Base-by-base conservation (phyloP, 2,329 filamentous ascomycete genomes). In the Sporothrix phasma region DNA sequence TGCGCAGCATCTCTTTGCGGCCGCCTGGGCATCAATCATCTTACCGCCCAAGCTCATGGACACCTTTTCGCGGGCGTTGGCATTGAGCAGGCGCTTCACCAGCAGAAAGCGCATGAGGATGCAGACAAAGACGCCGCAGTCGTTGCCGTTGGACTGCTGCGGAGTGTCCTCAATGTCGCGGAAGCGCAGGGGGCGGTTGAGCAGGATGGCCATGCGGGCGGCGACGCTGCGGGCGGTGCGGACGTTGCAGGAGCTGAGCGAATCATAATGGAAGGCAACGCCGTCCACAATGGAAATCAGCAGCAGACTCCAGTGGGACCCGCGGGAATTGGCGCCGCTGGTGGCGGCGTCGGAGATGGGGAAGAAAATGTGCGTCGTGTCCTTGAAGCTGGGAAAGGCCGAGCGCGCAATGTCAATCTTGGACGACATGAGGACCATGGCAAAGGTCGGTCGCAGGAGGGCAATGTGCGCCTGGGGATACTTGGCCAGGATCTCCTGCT, bases 251-350 rank as follows among this genome's bases (percentile, higher is more conserved):
- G 87, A 86, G 2, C 84, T 83, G 29, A 97, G 80, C 1, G 88
- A 93, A 76, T 99, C 94, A 77, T 99, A 99, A 79, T 99, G 94
- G 75, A 99, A 99, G 0, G 93, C 90, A 2, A 96, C 86, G 8
- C 90, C 87, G 73, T 99, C 94, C 59, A 96, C 86, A 46, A 92
- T 83, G 13, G 88, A 92, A 37, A 99, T 92, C 2, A 99, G 84
- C 0, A 99, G 85, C 0, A 99, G 79, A 0, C 91, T 96, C 94
- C 94, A 99, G 74, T 99, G 94, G 3, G 88, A 89, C 45, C 94
- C 94, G n/a, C n/a, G n/a, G 46, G 90, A 91, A 76, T 97, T 92
- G n/a, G 41, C 8, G 17, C 41, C 90, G 54, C n/a, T n/a, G 10
- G 24, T 13, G 51, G 83, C 82, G 70, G 87, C 89, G 77, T 99